These are phyloP conservation scores for Chloris gayana DNA, from an alignment of 176 grass and related monocot genomes.

Conservation along the genomic window DNA sequence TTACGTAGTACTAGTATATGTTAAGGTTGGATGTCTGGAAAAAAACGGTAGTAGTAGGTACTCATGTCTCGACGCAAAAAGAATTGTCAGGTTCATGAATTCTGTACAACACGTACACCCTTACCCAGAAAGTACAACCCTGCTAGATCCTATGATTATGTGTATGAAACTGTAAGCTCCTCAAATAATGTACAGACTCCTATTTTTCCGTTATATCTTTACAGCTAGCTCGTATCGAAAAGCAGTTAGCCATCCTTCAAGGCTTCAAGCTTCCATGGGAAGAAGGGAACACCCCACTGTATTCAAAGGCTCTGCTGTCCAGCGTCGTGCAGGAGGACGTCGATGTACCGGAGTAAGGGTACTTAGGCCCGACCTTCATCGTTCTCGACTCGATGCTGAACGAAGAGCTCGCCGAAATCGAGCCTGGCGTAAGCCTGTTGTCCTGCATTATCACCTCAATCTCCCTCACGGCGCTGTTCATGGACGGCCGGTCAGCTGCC, in stretches of 20 bases:
- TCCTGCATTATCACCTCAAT: slow-evolving; percentile 73
- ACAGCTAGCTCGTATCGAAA: background rate
- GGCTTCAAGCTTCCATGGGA: slow-evolving; percentile 46
- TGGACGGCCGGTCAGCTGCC: slow-evolving; percentile 43
- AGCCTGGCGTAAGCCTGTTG: slow-evolving; percentile 45
- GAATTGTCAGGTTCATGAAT: background rate
- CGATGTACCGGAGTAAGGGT: slow-evolving; percentile 43
- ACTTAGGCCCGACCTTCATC: slow-evolving; percentile 14
- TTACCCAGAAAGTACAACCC: background rate
- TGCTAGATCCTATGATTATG: slow-evolving; percentile 9
- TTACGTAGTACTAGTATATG: too few species aligned
- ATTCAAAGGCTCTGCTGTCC: slow-evolving; percentile 65
- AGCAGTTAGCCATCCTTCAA: background rate
- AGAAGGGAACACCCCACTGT: slow-evolving; percentile 64
- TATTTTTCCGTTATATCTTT: background rate
- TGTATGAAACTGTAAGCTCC: background rate
- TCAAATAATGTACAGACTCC: background rate
- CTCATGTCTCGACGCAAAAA: slow-evolving; percentile 8
- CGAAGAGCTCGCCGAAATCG: slow-evolving; percentile 46
- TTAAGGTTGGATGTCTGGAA: too few species aligned
- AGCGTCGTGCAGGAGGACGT: slow-evolving; percentile 32
- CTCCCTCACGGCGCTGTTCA: slow-evolving; percentile 70
- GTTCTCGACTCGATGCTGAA: slow-evolving; percentile 39
- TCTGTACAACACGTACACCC: slow-evolving; percentile 28
- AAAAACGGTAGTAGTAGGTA: background rate